A percentile compares a stretch with the other conserved stretches of the same genome.
Evolutionary conservation across 805 yeast species (phyloP).

Genomic region (Schwanniomyces sp.): DNA sequence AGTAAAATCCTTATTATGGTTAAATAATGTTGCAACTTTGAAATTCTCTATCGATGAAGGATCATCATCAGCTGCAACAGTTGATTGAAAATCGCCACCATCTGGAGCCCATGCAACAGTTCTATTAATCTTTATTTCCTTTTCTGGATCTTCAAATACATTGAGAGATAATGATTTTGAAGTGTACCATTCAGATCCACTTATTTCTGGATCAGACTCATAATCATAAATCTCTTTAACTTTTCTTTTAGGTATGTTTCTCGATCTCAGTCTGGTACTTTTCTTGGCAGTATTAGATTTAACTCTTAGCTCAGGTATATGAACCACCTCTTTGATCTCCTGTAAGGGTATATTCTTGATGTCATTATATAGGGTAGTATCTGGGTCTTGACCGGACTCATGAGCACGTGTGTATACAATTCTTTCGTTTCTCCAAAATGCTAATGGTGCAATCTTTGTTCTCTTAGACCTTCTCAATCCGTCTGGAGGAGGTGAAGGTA

Average conservation of each 20-base stretch:
- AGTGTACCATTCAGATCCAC: constrained; percentile 55
- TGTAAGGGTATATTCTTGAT: constrained; percentile 47
- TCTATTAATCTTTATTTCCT: constrained; percentile 23
- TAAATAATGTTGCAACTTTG: constrained; percentile 63
- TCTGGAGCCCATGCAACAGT: constrained; percentile 68
- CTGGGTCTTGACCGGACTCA: constrained; percentile 39
- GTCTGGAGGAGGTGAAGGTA: constrained; percentile 46
- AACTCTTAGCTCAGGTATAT: constrained; percentile 34
- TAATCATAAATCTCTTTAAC: constrained; percentile 21
- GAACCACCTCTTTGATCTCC: constrained; percentile 58
- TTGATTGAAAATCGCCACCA: constrained; percentile 42
- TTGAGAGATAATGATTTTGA: constrained; percentile 41
- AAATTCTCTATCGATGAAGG: constrained; percentile 42
- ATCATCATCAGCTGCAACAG: constrained; percentile 40
- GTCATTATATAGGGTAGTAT: constrained; percentile 35
- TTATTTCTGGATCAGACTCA: constrained; percentile 39
- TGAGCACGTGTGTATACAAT: constrained; percentile 52
- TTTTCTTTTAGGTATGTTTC: constrained; percentile 9
- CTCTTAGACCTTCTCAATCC: constrained; percentile 66
- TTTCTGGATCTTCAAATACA: constrained; percentile 50
- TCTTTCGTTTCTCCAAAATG: constrained; percentile 82
- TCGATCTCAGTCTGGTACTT: constrained; percentile 18
- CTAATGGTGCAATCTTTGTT: constrained; percentile 67
- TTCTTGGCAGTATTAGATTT: constrained; percentile 7
- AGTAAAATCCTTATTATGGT: constrained; percentile 57